Conservation (phyloP, 441 rosid species). For the Mallotus repandus region DNA sequence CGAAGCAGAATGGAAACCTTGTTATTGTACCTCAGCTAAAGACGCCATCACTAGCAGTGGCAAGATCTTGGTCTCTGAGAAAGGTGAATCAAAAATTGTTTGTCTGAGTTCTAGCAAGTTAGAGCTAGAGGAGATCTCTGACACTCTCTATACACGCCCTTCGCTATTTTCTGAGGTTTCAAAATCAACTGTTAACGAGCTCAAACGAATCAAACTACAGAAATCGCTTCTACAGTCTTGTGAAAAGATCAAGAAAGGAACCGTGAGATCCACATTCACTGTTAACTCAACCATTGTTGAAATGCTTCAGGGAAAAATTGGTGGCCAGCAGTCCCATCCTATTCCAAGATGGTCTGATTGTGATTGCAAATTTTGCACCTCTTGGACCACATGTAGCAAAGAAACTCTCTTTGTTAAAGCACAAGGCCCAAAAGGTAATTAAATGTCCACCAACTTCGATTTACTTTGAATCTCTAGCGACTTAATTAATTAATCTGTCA, state of each 20-base stretch:
- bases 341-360: conserved; percentile 92
- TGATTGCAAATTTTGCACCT: conserved; percentile 67
- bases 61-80: conserved; percentile 75
- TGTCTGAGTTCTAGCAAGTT: conserved; percentile 53
- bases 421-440: conserved; percentile 63
- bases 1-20: conserved; percentile 85
- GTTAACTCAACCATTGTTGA: conserved; percentile 69
- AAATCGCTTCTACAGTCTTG: conserved; percentile 34
- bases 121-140: conserved; percentile 81
- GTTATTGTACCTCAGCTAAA: conserved; percentile 69
- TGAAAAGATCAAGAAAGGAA: conserved; percentile 37
- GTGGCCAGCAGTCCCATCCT: conserved; percentile 36
- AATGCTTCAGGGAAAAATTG: conserved; percentile 72
- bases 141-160: conserved; percentile 81
- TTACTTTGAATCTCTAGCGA: no score
- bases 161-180: conserved; percentile 59
- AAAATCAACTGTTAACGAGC: conserved; percentile 40
- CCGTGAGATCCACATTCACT: conserved; percentile 39
- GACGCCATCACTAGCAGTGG: conserved; percentile 64
- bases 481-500: no score
- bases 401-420: conserved; percentile 71
- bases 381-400: conserved; percentile 58
- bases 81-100: conserved; percentile 71
- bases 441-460: no score
- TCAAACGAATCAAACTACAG: conserved; percentile 40